Evolutionary conservation across 75 land plant genomes (phyloP), one percentile per base, ranked within the genome.

Genomic region (Pseudotsuga menziesii): DNA sequence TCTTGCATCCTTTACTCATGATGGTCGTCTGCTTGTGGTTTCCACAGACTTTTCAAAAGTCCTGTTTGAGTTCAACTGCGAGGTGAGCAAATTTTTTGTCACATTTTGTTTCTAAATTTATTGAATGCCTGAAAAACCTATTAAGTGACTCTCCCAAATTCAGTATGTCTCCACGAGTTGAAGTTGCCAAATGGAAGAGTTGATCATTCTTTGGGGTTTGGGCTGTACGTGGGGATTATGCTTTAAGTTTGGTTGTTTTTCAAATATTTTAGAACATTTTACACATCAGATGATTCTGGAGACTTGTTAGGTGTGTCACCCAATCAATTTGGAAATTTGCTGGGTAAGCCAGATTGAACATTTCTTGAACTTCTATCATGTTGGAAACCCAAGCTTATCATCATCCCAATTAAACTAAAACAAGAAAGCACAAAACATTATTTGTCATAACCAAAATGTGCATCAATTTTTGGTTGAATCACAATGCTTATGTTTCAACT

Each of bases 1-100:
- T 58, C 58, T 95, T 20, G 99, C 99, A 22, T 80, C 86, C 5
- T 97, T 91, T 71, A 92, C 96, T 0, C 91, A 93, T 62, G 99
- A 97, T 81, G 98, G 98, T 0, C 81, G 94, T n/a, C 82, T 95
- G 48, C 78, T 93, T 22, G 96, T 97, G 3, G 78, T 88, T 15
- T 57, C 88, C 52, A 80, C 87, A 2, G 91, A 95, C 63, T 95
- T 95, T 69, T 81, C 87, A 2, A 80, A 82, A 70, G 76, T 84
- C 39, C 52, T 94, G 12, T 78, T 89, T 35, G 99, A 97, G 60
- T 84, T 87, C 59, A 66, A 63, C 22, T 91, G 98, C 25, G 91
- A 95, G 98, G 99, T 95, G 12, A 15, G 75, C 13, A 15, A 3
- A n/a, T 72, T 13, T 73, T 25, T 2, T 56, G 75, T 48, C 54